Percentiles rank a stretch among this genome's conserved stretches.
Evolutionary conservation across 495 filamentous ascomycete species (phyloP).

Genomic region (Amniculicola lignicola): DNA sequence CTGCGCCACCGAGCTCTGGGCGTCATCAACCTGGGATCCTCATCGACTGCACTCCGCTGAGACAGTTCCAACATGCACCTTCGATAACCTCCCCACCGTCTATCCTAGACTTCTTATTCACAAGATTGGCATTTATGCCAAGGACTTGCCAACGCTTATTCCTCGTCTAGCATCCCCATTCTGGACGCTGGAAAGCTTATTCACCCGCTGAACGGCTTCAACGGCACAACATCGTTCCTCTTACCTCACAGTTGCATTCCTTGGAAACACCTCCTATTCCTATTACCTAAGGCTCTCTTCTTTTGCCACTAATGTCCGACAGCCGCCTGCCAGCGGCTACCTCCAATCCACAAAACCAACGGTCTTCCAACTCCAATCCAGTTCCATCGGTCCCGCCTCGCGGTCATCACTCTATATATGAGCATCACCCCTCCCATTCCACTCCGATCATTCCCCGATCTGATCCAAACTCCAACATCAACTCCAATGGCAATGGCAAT

Average conservation of each 20-base stretch:
- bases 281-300: slow-evolving; percentile 1
- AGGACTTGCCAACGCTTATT: not conserved
- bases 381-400: too few species aligned
- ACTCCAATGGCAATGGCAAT: slow-evolving; percentile 3
- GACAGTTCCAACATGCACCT: too few species aligned
- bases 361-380: too few species aligned
- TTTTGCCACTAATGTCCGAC: not conserved
- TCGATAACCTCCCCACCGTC: too few species aligned
- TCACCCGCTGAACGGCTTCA: not conserved
- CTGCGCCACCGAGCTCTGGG: too few species aligned
- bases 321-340: not conserved
- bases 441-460: too few species aligned
- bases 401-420: too few species aligned
- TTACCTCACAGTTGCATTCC: slow-evolving; percentile 8
- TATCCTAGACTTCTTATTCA: too few species aligned
- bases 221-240: not conserved
- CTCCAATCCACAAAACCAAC: slow-evolving; percentile 12
- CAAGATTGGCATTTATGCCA: too few species aligned
- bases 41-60: too few species aligned
- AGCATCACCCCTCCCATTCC: too few species aligned
- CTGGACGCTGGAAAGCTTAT: not conserved
- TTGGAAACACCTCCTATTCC: not conserved
- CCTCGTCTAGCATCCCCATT: not conserved
- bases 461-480: not conserved
- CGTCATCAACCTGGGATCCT: too few species aligned